Base-by-base conservation (phyloP, 306 rosid species). In the Begonia peltatifolia region DNA sequence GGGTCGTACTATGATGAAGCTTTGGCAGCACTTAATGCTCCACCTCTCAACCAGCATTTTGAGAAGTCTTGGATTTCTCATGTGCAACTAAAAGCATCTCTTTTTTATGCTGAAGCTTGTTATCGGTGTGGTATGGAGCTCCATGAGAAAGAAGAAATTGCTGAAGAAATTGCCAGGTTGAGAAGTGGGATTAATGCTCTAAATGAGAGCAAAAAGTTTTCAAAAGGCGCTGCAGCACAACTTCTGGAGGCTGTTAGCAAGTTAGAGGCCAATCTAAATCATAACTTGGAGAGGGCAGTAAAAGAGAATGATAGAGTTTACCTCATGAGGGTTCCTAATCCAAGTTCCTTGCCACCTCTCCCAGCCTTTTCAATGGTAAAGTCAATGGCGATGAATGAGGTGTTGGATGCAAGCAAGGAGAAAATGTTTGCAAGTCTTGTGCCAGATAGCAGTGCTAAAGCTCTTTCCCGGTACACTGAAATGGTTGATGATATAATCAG, bases 291-390 rank as follows among this genome's bases (percentile, higher is more conserved):
- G 84, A 85, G 94, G 75, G 94, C 99, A 52, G 55, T 90, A 54
- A 90, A 90, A 80, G 99, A 90, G 77, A 90, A 90, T 49, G 99
- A 90, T 54, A 75, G 99, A 67, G 96, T 90, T 72, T 90, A 90
- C 68, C 87, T 90, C 65, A 83, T 83, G 93, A 80, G 96, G 75
- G 84, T 90, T 75, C 99, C 99, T 69, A 67, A 84, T 6, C 66
- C 68, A 10, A 68, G 80, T 66, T 72, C 93, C 12, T 69, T 90
- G 35, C 70, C 82, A 8, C 84, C 99, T 8, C 84, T 90, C 56
- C 80, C 82, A 0, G 86, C 86, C 47, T 76, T 86, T 74, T 74
- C 99, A 69, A 57, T 90, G 94, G 99, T 90, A 71, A 90, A 90
- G 76, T 72, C 93, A 9, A 67, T 86, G 88, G 70, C 73, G 5